Evolutionary conservation across 2,329 filamentous ascomycete genomes (phyloP), one percentile per base, ranked within the genome.

Genomic region (Cercospora citrullina): DNA sequence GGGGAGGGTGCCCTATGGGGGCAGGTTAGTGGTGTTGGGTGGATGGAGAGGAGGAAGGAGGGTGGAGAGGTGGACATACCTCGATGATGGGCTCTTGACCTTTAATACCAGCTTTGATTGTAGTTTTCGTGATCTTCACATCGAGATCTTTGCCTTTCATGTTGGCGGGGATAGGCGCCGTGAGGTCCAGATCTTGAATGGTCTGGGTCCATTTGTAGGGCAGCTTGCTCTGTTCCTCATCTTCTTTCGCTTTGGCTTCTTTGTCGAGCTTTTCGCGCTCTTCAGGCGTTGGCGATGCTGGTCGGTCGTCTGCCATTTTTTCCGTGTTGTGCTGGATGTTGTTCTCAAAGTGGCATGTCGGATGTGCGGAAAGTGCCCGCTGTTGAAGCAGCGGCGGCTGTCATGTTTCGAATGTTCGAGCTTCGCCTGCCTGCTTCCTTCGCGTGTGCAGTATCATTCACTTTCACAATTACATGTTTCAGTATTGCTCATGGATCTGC

Each of bases 171-270:
- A 99, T 88, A 30, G 87, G 84, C 68, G 96, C 86, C 61, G 86
- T 90, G 75, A 98, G 82, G 77, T 97, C 92, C 69, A 97, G 83
- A 77, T 98, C 95, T 74, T 86, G 86, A 79, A 99, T 97, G 26
- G 91, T 94, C 83, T 99, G 95, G 10, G 87, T 91, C 95, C 95
- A 99, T 83, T 96, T 95, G 89, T 99, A 99, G 0, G 95, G 95
- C 51, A 99, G 89, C 26, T 90, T 87, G 51, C 89, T 91, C 84
- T 99, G 95, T 83, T 99, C 95, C 75, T 90, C 91, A 66, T 87
- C 85, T 83, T 99, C 93, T 79, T 90, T 89, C 70, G 88, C 90
- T 75, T 85, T 85, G 72, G 84, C 84, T 74, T 87, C 87, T 71
- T 83, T 83, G 75, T 89, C 87, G 72, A 84, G 81, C 70, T 80